A percentile compares a stretch with the other conserved stretches of the same genome.
Conservation (phyloP, 2,329 filamentous ascomycete genomes). For the Moelleriella libera region DNA sequence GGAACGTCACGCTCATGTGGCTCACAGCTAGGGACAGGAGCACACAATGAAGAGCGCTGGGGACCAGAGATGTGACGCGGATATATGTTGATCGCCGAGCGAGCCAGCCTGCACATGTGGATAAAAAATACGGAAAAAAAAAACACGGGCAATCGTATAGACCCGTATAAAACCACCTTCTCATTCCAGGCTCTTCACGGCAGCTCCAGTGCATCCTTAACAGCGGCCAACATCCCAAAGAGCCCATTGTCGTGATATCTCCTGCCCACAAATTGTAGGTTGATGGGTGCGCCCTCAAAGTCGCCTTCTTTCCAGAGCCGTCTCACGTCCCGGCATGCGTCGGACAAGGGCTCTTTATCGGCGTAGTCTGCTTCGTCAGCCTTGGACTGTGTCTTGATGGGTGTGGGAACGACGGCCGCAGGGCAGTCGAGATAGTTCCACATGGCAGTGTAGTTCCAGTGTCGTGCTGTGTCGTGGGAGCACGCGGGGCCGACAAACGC, state of each 20-base stretch:
- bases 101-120: too few species aligned
- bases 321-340: slow-evolving; percentile 10
- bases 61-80: too few species aligned
- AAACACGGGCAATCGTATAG: too few species aligned
- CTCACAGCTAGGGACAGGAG: too few species aligned
- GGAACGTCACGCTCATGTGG: too few species aligned
- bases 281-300: slow-evolving; percentile 19
- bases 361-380: background rate
- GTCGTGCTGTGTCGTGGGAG: slow-evolving; percentile 17
- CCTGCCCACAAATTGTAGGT: slow-evolving; percentile 18
- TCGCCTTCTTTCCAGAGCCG: slow-evolving; percentile 17
- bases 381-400: slow-evolving; percentile 6
- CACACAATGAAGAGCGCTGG: too few species aligned
- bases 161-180: background rate
- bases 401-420: slow-evolving; percentile 18
- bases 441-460: slow-evolving; percentile 21
- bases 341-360: background rate
- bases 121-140: too few species aligned
- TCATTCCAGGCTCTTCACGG: background rate
- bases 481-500: slow-evolving; percentile 12
- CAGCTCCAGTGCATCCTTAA: slow-evolving; percentile 1
- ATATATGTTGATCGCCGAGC: too few species aligned
- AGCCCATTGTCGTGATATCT: slow-evolving; percentile 20
- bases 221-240: slow-evolving; percentile 11
- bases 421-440: slow-evolving; percentile 23